Base-by-base conservation (phyloP, 257 asterid genomes). In the Ligustrum vulgare region DNA sequence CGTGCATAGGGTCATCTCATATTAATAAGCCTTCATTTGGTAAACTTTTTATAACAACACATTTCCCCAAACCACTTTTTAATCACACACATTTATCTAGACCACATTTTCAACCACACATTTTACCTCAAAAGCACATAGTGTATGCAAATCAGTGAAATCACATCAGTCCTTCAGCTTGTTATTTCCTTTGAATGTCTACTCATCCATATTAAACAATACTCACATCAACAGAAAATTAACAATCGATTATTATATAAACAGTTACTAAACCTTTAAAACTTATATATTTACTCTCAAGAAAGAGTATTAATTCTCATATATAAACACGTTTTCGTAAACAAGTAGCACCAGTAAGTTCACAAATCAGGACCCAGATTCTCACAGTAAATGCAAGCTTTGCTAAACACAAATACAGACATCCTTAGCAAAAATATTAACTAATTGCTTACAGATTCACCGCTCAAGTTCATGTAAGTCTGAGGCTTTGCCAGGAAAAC, bases 401-500 rank as follows among this genome's bases (percentile, higher is more conserved):
- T 12, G 37, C 18, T 69, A 67, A 39, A 28, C 12, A 37, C 18
- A 15, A 8, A 45, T 20, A 22, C 13, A 16, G 58, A 76, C 25
- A 73, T 4, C 70, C 33, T 41, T 23, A 31, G 64, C 45, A 11
- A 34, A 69, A 60, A 15, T 66, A 71, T 37, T 11, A 54, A 33
- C 20, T 62, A 63, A 72, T 65, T 73, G 79, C 93, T 83, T 87
- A 94, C 98, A 35, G 96, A 91, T 89, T 92, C 96, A 79, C 99
- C 99, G 63, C 93, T 91, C 67, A 94, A 83, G 80, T 94, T 92
- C 99, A 94, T 92, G 82, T 82, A 91, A 5, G 98, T 92, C 75
- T 92, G 99, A 34, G 99, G 99, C 84, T 94, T 94, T 23, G 97
- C 97, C 84, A 94, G 80, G 77, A 94, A 85, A 74, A 94, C 89